Evolutionary conservation across 2,329 filamentous ascomycete genomes (phyloP).

Genomic region (Paecilomyces sp.): DNA sequence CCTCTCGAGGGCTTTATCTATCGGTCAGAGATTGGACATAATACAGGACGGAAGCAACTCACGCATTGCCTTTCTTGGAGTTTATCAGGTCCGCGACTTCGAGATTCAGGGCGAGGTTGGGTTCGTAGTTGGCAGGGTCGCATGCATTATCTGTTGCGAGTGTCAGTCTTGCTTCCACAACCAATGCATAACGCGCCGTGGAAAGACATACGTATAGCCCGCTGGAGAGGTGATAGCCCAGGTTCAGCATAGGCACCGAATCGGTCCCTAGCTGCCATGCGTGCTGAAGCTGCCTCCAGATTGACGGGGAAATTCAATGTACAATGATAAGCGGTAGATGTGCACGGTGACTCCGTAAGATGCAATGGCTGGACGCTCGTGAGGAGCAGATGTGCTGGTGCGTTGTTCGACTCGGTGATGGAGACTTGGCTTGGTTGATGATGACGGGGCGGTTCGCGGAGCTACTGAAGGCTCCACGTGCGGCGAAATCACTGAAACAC

Average conservation of each 20-base stretch:
- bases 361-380: background rate
- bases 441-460: constrained; percentile 12
- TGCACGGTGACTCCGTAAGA: background rate
- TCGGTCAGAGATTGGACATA: constrained; percentile 2
- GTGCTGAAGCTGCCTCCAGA: constrained; percentile 93
- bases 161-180: background rate
- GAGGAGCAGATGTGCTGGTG: background rate
- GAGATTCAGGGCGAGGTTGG: constrained; percentile 90
- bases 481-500: constrained; percentile 11
- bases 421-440: background rate
- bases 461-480: constrained; percentile 16
- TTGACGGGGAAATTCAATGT: constrained; percentile 19
- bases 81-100: constrained; percentile 97
- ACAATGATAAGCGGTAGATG: constrained; percentile 1
- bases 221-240: constrained; percentile 78
- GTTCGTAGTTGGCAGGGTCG: constrained; percentile 95
- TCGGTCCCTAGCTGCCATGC: constrained; percentile 90
- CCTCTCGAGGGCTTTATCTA: constrained; percentile 69
- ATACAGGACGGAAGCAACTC: constrained; percentile 22
- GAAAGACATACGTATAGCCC: constrained; percentile 65
- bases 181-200: background rate
- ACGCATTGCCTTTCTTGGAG: constrained; percentile 88
- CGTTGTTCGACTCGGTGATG: background rate
- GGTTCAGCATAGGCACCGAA: constrained; percentile 77
- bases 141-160: constrained; percentile 66